Conservation (phyloP, 2,329 filamentous ascomycete species). For the Talaromyces islandicus region DNA sequence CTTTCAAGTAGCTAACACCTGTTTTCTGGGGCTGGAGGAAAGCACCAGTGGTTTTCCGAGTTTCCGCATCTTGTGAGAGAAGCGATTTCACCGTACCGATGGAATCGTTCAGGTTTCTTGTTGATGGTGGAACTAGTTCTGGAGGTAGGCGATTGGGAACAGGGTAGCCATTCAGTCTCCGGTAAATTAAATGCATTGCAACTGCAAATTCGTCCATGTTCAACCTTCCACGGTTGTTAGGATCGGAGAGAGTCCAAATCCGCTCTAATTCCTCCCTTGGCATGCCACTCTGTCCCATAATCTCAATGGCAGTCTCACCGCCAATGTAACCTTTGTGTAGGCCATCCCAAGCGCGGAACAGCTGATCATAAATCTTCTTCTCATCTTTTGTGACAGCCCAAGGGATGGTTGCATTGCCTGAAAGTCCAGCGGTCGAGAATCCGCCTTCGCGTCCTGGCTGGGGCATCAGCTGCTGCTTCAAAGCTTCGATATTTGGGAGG, state of each 20-base stretch:
- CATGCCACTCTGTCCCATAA: constrained; percentile 91
- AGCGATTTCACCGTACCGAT: constrained; percentile 89
- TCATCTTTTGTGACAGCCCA: constrained; percentile 99
- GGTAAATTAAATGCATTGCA: constrained; percentile 97
- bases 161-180: constrained; percentile 92
- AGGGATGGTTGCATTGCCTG: constrained; percentile 90
- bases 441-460: constrained; percentile 82
- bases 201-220: constrained; percentile 97
- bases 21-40: constrained; percentile 90
- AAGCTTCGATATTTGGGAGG: constrained; percentile 84
- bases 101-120: constrained; percentile 84
- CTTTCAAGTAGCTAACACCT: constrained; percentile 97
- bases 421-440: constrained; percentile 79
- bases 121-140: constrained; percentile 90
- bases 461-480: constrained; percentile 95
- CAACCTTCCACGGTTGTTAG: constrained; percentile 86
- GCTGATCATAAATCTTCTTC: constrained; percentile 90
- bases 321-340: constrained; percentile 87
- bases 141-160: constrained; percentile 80
- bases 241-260: constrained; percentile 91
- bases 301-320: constrained; percentile 89
- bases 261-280: constrained; percentile 85
- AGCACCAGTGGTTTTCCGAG: constrained; percentile 81
- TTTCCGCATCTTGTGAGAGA: constrained; percentile 82
- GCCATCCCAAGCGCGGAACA: constrained; percentile 96